These are phyloP conservation scores for Ascochyta pisi DNA, from an alignment of 2,329 filamentous ascomycete genomes.

Conservation along the genomic window DNA sequence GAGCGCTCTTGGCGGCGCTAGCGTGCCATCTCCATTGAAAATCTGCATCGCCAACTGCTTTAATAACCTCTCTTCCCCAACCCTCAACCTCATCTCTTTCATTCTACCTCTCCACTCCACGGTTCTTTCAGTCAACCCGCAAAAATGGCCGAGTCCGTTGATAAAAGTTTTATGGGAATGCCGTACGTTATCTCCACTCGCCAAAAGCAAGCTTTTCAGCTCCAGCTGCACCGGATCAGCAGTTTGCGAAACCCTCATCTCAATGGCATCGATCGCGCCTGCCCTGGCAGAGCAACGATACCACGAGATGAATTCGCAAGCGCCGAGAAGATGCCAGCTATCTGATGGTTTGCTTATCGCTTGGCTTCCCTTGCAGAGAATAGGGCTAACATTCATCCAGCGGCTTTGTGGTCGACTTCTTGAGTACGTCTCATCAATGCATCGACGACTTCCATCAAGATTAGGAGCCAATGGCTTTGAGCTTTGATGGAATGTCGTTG, in stretches of 20 bases:
- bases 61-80: slow-evolving; percentile 34
- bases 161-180: slow-evolving; percentile 54
- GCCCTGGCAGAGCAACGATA: slow-evolving; percentile 24
- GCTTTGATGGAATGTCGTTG: slow-evolving; percentile 17
- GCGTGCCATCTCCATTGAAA: slow-evolving; percentile 20
- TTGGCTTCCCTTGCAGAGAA: neutral
- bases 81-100: slow-evolving; percentile 26
- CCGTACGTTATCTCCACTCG: slow-evolving; percentile 41
- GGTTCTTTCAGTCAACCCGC: slow-evolving; percentile 1
- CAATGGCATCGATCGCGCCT: slow-evolving; percentile 36
- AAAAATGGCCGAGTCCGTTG: slow-evolving; percentile 23
- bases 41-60: slow-evolving; percentile 28
- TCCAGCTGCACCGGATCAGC: slow-evolving; percentile 25
- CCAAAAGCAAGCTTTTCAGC: slow-evolving; percentile 26
- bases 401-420: slow-evolving; percentile 97
- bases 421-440: slow-evolving; percentile 75
- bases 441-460: slow-evolving; percentile 25
- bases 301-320: slow-evolving; percentile 28
- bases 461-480: slow-evolving; percentile 33
- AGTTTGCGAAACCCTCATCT: slow-evolving; percentile 32
- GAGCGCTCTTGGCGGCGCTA: slow-evolving; percentile 31
- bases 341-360: slow-evolving; percentile 24
- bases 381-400: slow-evolving; percentile 52
- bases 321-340: slow-evolving; percentile 26
- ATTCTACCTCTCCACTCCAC: slow-evolving; percentile 31